A percentile compares a stretch with the other conserved stretches of the same genome.
Evolutionary conservation across 805 yeast genomes (phyloP).

Genomic region (Torulaspora gathmanii): DNA sequence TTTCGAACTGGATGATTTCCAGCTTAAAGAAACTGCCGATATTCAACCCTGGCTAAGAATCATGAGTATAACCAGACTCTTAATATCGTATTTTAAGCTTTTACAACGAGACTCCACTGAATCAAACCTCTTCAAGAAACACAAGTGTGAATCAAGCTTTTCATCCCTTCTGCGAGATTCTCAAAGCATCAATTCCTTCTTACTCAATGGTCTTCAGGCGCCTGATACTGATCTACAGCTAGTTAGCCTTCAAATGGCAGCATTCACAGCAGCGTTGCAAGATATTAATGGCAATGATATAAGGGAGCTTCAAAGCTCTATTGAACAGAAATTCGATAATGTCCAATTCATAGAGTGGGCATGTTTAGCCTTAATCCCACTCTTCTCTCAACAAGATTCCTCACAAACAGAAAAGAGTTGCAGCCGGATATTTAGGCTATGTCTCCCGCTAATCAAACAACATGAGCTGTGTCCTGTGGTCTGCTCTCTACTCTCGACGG

Average conservation of each 20-base stretch:
- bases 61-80: conserved; percentile 16
- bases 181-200: conserved; percentile 15
- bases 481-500: conserved; percentile 23
- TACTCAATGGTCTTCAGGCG: conserved; percentile 16
- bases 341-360: conserved; percentile 19
- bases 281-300: conserved; percentile 4
- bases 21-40: conserved; percentile 10
- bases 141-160: conserved; percentile 14
- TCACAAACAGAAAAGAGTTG: conserved; percentile 14
- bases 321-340: conserved; percentile 20
- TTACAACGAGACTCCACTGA: background rate
- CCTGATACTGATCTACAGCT: conserved; percentile 8
- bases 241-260: conserved; percentile 22
- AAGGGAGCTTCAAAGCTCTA: conserved; percentile 6
- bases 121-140: conserved; percentile 21
- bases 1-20: conserved; percentile 20
- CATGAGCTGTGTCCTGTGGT: conserved; percentile 21
- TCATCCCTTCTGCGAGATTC: conserved; percentile 16
- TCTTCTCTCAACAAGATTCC: conserved; percentile 16
- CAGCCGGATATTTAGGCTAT: conserved; percentile 28
- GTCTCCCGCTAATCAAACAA: conserved; percentile 35
- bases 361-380: conserved; percentile 22
- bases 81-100: conserved; percentile 15
- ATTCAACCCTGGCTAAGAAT: conserved; percentile 21
- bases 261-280: conserved; percentile 14